Evolutionary conservation across 768 basidiomycete genomes (phyloP), one percentile per base, ranked within the genome.

Genomic region (Ramaria sp.): DNA sequence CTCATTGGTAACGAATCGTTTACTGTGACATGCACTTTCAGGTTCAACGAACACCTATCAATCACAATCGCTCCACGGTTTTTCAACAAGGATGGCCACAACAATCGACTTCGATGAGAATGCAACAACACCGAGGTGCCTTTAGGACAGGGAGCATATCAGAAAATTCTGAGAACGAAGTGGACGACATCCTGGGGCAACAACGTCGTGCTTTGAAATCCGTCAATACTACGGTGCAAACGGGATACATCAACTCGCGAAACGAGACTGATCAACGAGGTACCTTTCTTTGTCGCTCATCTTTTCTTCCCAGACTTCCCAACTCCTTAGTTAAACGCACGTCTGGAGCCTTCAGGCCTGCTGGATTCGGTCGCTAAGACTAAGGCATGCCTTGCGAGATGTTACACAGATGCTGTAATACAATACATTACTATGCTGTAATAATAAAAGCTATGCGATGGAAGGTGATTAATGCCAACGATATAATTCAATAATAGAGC

Each of bases 261-360:
- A 32, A 30, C 10, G 25, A 28, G 9, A 24, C 22, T 16, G 20
- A 45, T 34, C 52, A 43, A 41, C 30, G 36, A 45, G 42, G 34
- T 56, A 20, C 5, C 10, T 48, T 48, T 30, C 58, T 52, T 59
- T 56, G 53, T n/a, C 25, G 34, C 48, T 32, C 48, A 42, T 24
- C 53, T 32, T 15, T 28, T 34, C 32, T 32, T 50, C 12, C 20
- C 56, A 79, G 78, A 70, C 25, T 77, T 78, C 64, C 74, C 70
- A 8, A 66, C 71, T 30, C 63, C 67, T 5, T 64, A 39, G 60
- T 53, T 48, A 73, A 71, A 56, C 71, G 73, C 50, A 56, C 60
- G 13, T 61, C 69, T 3, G 66, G 67, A 37, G 71, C 71, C 8
- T 80, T 81, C 65, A 72, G 70, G 56, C 76, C 78, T 4, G 73